Base-by-base conservation (phyloP, 2,329 filamentous ascomycete genomes). In the Fusarium sublunatum region DNA sequence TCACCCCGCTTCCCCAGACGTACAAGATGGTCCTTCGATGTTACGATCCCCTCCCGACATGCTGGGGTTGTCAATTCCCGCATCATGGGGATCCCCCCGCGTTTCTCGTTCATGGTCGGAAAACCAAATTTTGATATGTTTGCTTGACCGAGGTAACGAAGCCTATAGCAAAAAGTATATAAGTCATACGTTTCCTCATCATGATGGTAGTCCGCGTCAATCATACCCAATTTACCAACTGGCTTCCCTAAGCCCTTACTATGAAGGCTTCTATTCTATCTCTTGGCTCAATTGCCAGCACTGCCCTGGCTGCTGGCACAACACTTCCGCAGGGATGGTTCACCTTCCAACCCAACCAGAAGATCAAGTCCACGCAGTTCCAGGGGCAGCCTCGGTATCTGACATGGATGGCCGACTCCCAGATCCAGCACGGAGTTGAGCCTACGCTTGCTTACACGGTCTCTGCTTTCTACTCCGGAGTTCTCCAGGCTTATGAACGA, bases 361-460 rank as follows among this genome's bases (percentile, higher is more conserved):
- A 55, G 36, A 64, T 64, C 43, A 42, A 58, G 12, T 11, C 50
- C 0, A 25, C 39, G 11, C 35, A 55, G 6, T 55, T 61, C 22
- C 31, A 64, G 12, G 61, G 63, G 53, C 42, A 61, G 50, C 63
- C 63, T n/a, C 39, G 63, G 12, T 71, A 68, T 38, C 54, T 71
- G 11, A 70, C 68, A 9, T 71, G 69, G 68, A 70, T 71, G 69
- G 69, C 69, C 8, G 68, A 71, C 47, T 71, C 69, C 13, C 64
- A 71, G 31, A 71, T 71, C 25, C 68, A 65, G 47, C 68, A 71
- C 36, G 66, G 69, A 5, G 68, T 68, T 12, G 69, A 70, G 31
- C 69, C 69, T 0, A 71, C 68, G 2, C 57, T 67, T 28, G 69
- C 69, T 4, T 71, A 71, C 45, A 71, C 69, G 0, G 57, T 69